Evolutionary conservation across 2,329 filamentous ascomycete genomes (phyloP).

Genomic region (Clonostachys solani): DNA sequence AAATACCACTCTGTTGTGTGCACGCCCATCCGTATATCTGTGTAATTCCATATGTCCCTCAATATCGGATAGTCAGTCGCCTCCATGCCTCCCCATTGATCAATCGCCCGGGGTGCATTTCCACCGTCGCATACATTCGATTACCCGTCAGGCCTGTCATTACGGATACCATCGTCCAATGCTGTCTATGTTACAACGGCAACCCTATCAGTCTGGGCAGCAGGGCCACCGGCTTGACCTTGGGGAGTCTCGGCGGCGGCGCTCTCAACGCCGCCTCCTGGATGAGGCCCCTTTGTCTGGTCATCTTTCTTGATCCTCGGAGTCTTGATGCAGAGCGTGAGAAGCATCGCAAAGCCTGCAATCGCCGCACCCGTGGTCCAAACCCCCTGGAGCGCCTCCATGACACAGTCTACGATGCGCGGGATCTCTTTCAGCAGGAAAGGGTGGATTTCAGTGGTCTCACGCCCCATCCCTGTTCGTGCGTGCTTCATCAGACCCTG

Average conservation of each 20-base stretch:
- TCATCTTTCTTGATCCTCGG: background rate
- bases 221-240: background rate
- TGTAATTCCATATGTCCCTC: no score
- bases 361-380: background rate
- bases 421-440: background rate
- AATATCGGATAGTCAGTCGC: no score
- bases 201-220: background rate
- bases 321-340: background rate
- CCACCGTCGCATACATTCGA: no score
- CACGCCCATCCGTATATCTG: no score
- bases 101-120: no score
- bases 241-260: background rate
- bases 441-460: background rate
- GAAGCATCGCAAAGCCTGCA: background rate
- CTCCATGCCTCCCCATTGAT: no score
- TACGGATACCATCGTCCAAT: no score
- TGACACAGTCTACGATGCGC: background rate
- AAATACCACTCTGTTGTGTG: no score
- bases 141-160: no score
- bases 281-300: no score
- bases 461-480: background rate
- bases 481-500: background rate
- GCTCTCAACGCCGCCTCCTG: background rate
- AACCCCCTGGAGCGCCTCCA: background rate
- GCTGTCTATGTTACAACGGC: no score